Evolutionary conservation across 345 rosid species (phyloP), one percentile per base, ranked within the genome.

Genomic region (Heritiera fomes): DNA sequence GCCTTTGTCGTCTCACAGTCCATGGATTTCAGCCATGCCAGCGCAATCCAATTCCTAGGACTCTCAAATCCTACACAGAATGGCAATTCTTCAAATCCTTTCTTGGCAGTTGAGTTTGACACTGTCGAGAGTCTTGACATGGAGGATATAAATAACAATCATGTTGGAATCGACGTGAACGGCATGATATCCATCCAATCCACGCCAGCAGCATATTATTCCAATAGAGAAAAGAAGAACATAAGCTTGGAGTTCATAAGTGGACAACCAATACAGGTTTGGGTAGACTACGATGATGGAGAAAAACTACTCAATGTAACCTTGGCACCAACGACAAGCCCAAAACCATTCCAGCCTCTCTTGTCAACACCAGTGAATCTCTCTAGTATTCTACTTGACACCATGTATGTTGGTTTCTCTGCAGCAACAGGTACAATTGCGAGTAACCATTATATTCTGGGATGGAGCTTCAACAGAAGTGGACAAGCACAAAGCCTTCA

Each of bases 391-490:
- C 61, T 94, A 55, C 30, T 76, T 4, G 84, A 90, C 46, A 69
- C 80, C n/a, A 79, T 87, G 86, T 84, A 68, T 73, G 82, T 93
- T 5, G 97, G 97, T 45, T 85, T 93, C 84, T 79, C 90, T 0
- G 86, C 75, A 6, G 66, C 92, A 45, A 89, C 93, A 0, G 89
- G 91, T 20, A 55, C 86, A 2, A 17, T 82, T 17, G 15, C 71
- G 10, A 81, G 86, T 52, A 32, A 78, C 52, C 95, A 91, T 20
- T 77, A 85, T 12, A 69, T 93, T 52, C 75, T 86, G 55, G 94
- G 97, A 38, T 92, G 95, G 93, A 92, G 95, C 80, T 92, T 86
- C 79, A 86, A 40, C 52, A 71, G 66, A 49, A 87, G 84, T 14
- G 91, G 89, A 32, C 78, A 78, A 82, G 88, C 89, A 50, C 45